Percentiles rank a stretch among this genome's conserved stretches.
Conservation (phyloP, 2,329 filamentous ascomycete species). For the Knufia petricola region DNA sequence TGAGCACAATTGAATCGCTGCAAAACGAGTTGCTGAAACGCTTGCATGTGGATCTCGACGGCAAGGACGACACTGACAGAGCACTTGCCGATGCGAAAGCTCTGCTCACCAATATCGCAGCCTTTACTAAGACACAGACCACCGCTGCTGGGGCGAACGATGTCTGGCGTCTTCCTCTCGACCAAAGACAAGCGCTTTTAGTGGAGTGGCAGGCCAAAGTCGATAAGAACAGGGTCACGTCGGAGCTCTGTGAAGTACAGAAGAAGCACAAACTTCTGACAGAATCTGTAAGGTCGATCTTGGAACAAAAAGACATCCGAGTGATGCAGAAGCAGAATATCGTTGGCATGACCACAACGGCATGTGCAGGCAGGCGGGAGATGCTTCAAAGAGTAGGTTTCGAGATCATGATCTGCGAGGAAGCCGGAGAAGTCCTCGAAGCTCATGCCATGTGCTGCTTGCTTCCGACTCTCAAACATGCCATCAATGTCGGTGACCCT, state of each 20-base stretch:
- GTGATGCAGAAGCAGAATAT: slow-evolving; percentile 22
- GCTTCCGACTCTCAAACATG: slow-evolving; percentile 51
- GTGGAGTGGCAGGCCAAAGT: slow-evolving; percentile 11
- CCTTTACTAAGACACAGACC: slow-evolving; percentile 1
- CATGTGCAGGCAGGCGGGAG: slow-evolving; percentile 23
- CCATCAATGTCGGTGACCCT: slow-evolving; percentile 41
- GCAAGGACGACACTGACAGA: not conserved
- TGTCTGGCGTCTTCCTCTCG: slow-evolving; percentile 11
- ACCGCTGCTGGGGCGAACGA: slow-evolving; percentile 1
- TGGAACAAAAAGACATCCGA: slow-evolving; percentile 15
- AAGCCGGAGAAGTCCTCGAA: slow-evolving; percentile 60
- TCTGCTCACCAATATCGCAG: not conserved
- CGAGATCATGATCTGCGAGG: slow-evolving; percentile 51
- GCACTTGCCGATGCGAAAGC: not conserved
- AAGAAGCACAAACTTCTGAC: too few species aligned
- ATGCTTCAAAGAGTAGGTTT: slow-evolving; percentile 20
- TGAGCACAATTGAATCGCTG: slow-evolving; percentile 21
- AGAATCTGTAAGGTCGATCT: not conserved
- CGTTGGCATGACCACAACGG: slow-evolving; percentile 27
- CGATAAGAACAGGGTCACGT: not conserved
- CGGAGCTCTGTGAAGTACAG: not conserved
- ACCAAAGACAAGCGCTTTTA: slow-evolving; percentile 9
- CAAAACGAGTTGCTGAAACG: slow-evolving; percentile 18
- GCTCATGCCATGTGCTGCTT: slow-evolving; percentile 50
- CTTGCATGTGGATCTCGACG: not conserved